Evolutionary conservation across 1,139 yeast species (phyloP).

Genomic region (Diutina catenulata): DNA sequence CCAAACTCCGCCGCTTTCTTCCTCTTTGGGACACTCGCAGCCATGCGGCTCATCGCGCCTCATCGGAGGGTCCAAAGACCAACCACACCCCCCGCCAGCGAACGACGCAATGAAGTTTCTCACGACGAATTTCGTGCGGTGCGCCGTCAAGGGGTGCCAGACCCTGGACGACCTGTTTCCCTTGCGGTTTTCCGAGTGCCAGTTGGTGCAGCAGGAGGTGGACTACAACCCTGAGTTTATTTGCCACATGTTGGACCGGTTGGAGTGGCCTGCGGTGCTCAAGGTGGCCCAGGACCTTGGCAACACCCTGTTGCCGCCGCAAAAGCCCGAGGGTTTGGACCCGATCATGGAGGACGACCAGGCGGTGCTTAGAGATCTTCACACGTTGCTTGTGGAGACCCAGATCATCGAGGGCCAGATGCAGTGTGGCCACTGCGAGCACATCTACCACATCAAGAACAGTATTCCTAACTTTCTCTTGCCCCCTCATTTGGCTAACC

Average conservation of each 20-base stretch:
- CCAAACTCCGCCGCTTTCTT: no score
- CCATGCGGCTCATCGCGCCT: no score
- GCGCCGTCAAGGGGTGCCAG: conserved; percentile 80
- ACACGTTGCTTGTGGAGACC: conserved; percentile 69
- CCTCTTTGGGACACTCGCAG: no score
- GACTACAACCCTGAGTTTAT: conserved; percentile 81
- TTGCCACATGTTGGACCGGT: conserved; percentile 61
- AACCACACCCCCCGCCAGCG: no score
- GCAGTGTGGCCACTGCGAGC: conserved; percentile 80
- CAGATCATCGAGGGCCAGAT: conserved; percentile 80
- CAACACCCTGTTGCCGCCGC: conserved; percentile 48
- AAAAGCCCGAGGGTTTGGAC: conserved; percentile 51
- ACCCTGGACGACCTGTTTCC: conserved; percentile 73
- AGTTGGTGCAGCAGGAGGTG: conserved; percentile 63
- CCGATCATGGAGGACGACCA: conserved; percentile 48
- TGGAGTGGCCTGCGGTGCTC: conserved; percentile 81
- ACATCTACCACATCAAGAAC: conserved; percentile 81
- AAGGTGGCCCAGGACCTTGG: conserved; percentile 70
- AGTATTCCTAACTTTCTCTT: conserved; percentile 87
- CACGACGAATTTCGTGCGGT: conserved; percentile 90
- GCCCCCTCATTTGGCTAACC: conserved; percentile 72
- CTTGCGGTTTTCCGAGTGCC: conserved; percentile 57
- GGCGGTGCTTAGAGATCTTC: conserved; percentile 61
- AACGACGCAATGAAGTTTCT: conserved; percentile 92
- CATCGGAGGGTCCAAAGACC: no score